Percentiles rank a stretch among this genome's conserved stretches.
These are phyloP conservation scores for Hortiboletus rubellus DNA, from an alignment of 1,284 basidiomycete genomes.

Conservation along the genomic window DNA sequence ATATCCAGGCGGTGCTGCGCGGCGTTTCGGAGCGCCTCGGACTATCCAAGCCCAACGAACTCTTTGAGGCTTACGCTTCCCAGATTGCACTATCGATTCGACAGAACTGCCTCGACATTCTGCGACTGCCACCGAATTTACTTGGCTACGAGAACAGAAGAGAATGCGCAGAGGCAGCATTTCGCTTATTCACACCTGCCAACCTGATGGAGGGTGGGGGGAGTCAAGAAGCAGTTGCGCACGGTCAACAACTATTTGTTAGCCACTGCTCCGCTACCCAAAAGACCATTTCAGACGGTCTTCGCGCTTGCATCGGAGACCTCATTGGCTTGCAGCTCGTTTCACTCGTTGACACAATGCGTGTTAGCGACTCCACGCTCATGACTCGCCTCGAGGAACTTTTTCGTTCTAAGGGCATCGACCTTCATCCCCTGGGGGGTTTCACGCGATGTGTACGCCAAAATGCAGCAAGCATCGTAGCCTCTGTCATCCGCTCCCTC, in stretches of 20 bases:
- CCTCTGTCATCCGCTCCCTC: slow-evolving; percentile 57
- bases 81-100: slow-evolving; percentile 73
- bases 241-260: slow-evolving; percentile 53
- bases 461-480: slow-evolving; percentile 56
- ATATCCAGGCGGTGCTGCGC: slow-evolving; percentile 66
- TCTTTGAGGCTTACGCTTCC: slow-evolving; percentile 80
- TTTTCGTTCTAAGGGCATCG: slow-evolving; percentile 39
- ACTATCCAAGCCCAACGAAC: slow-evolving; percentile 56
- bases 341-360: slow-evolving; percentile 42
- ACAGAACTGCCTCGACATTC: slow-evolving; percentile 52
- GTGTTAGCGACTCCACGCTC: slow-evolving; percentile 13
- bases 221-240: slow-evolving; percentile 28
- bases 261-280: slow-evolving; percentile 66
- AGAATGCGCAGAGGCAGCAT: slow-evolving; percentile 60
- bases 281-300: slow-evolving; percentile 51
- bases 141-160: slow-evolving; percentile 68
- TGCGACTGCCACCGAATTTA: slow-evolving; percentile 66
- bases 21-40: slow-evolving; percentile 72
- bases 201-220: slow-evolving; percentile 48
- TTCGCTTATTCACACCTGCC: slow-evolving; percentile 62
- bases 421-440: slow-evolving; percentile 33
- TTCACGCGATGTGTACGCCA: slow-evolving; percentile 43
- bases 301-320: slow-evolving; percentile 68
- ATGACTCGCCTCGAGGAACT: slow-evolving; percentile 37
- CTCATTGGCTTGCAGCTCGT: slow-evolving; percentile 66